Percentiles rank a stretch among this genome's conserved stretches.
Evolutionary conservation across 2,329 filamentous ascomycete genomes (phyloP).

Genomic region (Curvularia spicifera): DNA sequence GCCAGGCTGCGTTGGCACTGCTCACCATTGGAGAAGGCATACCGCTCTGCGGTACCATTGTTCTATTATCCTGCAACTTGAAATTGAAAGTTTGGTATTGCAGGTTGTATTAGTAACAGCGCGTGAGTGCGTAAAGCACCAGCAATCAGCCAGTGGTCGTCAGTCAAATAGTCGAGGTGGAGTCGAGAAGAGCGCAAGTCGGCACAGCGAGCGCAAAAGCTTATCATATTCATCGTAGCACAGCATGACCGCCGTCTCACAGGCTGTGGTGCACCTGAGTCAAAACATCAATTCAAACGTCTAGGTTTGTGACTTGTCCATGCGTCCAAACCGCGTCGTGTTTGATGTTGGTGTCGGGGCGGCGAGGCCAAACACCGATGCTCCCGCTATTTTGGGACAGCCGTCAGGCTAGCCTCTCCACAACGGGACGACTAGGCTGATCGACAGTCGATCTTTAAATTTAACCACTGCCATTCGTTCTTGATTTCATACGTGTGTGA

Average conservation of each 20-base stretch:
- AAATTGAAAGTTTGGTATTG: too few relatives aligned
- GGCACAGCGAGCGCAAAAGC: slow-evolving; percentile 9
- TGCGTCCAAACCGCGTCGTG: slow-evolving; percentile 17
- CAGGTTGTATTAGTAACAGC: not conserved
- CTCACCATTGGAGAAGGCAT: slow-evolving; percentile 26
- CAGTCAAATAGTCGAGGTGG: not conserved
- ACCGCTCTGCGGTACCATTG: slow-evolving; percentile 22
- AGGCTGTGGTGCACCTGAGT: not conserved
- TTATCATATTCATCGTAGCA: slow-evolving; percentile 21
- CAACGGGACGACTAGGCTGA: not conserved
- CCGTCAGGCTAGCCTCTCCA: slow-evolving; percentile 8
- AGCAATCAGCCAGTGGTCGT: slow-evolving; percentile 1
- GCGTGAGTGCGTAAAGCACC: not conserved
- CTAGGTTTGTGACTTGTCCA: slow-evolving; percentile 13
- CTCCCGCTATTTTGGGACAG: slow-evolving; percentile 17
- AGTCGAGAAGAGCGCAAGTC: not conserved
- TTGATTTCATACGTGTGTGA: not conserved
- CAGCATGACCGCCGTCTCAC: slow-evolving; percentile 7
- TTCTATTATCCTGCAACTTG: slow-evolving; percentile 1
- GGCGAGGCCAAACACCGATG: slow-evolving; percentile 19
- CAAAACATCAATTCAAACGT: slow-evolving; percentile 14
- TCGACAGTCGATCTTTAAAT: not conserved
- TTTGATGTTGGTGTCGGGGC: slow-evolving; percentile 19
- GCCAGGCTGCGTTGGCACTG: not conserved
- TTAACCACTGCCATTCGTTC: not conserved